Evolutionary conservation across 768 basidiomycete genomes (phyloP).

Genomic region (Auricularia cornea): DNA sequence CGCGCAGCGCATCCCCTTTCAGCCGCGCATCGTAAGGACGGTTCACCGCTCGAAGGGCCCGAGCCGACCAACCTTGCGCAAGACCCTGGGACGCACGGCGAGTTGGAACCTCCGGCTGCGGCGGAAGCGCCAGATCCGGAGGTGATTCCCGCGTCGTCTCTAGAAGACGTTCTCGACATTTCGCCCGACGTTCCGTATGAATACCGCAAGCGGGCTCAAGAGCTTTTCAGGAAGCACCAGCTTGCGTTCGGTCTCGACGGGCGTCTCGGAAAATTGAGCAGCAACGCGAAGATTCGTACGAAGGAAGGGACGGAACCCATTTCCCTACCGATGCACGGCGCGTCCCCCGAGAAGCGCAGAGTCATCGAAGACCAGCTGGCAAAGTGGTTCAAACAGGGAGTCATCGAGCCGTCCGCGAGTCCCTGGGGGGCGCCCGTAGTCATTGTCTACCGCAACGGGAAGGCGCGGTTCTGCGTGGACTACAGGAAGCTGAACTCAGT

Average conservation of each 20-base stretch:
- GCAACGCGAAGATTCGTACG: conserved; percentile 18
- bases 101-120: conserved; percentile 17
- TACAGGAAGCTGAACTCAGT: conserved; percentile 17
- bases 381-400: conserved; percentile 25
- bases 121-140: conserved; percentile 16
- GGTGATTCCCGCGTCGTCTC: conserved; percentile 1
- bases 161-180: conserved; percentile 10
- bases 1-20: too few relatives aligned
- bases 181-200: conserved; percentile 12
- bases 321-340: conserved; percentile 18
- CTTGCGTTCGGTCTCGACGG: conserved; percentile 25
- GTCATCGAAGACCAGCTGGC: conserved; percentile 23
- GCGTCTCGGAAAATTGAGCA: conserved; percentile 20
- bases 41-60: too few relatives aligned
- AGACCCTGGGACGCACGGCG: not conserved
- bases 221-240: conserved; percentile 11
- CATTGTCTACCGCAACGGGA: conserved; percentile 20
- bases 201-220: conserved; percentile 5
- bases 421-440: conserved; percentile 30
- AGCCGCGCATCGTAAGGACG: too few relatives aligned
- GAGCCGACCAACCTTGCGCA: too few relatives aligned
- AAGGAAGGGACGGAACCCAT: conserved; percentile 14
- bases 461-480: too few relatives aligned
- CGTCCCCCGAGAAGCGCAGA: conserved; percentile 13
- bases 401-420: conserved; percentile 33